Evolutionary conservation across 176 grass and related monocot genomes (phyloP).

Genomic region (Musa acuminata): DNA sequence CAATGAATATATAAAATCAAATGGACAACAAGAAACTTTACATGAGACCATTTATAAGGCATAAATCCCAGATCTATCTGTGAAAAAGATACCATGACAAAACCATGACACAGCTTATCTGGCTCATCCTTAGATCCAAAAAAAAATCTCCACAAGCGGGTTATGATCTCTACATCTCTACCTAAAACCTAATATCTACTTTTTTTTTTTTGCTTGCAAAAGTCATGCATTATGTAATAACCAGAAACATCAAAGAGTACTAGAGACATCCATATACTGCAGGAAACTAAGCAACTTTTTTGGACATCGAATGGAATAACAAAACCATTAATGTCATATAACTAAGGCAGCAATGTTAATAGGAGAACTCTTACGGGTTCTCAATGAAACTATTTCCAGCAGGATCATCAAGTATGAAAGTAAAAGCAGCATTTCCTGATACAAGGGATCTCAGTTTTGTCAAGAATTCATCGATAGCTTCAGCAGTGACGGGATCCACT

Average conservation of each 20-base stretch:
- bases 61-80: no score
- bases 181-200: no score
- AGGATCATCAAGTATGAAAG: slow-evolving; percentile 87
- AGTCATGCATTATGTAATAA: not conserved
- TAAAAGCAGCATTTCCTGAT: slow-evolving; percentile 59
- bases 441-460: slow-evolving; percentile 64
- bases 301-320: not conserved
- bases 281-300: not conserved
- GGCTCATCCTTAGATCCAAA: no score
- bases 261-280: not conserved
- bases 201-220: no score
- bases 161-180: no score
- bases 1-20: not conserved
- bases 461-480: slow-evolving; percentile 82
- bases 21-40: not conserved
- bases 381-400: slow-evolving; percentile 93
- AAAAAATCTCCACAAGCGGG: no score
- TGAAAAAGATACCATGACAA: no score
- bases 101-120: no score
- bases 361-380: slow-evolving; percentile 54
- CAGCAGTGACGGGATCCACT: slow-evolving; percentile 80
- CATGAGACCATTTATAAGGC: no score
- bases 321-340: not conserved
- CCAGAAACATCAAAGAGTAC: not conserved
- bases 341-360: not conserved